Base-by-base conservation (phyloP, 2,329 filamentous ascomycete genomes). In the Aureobasidium uvarum region DNA sequence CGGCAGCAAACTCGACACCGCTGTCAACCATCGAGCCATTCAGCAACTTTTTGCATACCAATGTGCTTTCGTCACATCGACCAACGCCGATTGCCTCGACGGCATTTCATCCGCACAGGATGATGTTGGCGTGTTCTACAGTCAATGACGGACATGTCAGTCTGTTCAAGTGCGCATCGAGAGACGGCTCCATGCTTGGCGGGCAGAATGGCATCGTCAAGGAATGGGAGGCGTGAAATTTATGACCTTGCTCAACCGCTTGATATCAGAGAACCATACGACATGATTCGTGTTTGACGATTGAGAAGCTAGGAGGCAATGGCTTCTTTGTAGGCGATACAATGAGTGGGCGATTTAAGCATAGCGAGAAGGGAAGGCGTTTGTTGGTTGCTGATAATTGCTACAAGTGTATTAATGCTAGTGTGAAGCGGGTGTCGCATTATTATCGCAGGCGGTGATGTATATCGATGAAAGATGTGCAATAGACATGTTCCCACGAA, bases 91-190 rank as follows among this genome's bases (percentile, higher is more conserved):
- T 99, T 70, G 88, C 92, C 3, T 86, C 90, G 41, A 96, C 94
- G 10, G 90, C 93, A 0, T 99, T 98, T 81, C 95, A 99, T 78
- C 95, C 95, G 0, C 95, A 99, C 77, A 87, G 90, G 62, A 93
- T 96, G 79, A 88, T 97, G 77, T 84, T 99, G 68, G 93, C 92
- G 41, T 95, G 90, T 72, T 90, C 93, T 1, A 91, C 92, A 4
- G 84, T 91, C 50, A 91, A 92, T 65, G 93, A 97, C 74, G 86
- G 93, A 67, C 91, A 97, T 75, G 88, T 99, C 73, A 97, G 96
- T 75, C 82, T 98, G 33, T 96, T 94, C 71, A 73, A 72, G 67
- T 76, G 74, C 62, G 74, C 65, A 10, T 48, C 51, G 11, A 50
- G 56, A 48, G 66, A 68, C n/a, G 67, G 67, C 23, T 54, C 41